Evolutionary conservation across 345 rosid genomes (phyloP).

Genomic region (Boechera divaricarpa): DNA sequence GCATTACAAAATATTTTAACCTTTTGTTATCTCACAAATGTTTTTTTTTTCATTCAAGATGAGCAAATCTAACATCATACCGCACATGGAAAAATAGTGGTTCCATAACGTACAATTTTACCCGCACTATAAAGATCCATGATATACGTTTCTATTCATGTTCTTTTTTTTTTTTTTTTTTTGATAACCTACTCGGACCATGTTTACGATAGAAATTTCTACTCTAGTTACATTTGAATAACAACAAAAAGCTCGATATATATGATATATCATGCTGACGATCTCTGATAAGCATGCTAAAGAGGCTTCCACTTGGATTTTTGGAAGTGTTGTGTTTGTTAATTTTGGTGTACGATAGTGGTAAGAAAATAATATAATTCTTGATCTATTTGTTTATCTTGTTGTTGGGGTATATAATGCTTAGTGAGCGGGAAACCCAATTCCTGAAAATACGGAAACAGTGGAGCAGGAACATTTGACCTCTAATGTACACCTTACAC

Average conservation of each 20-base stretch:
- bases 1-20: too few species aligned
- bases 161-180: background rate
- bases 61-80: background rate
- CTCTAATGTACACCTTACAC: conserved; percentile 24
- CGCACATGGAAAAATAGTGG: background rate
- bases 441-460: conserved; percentile 36
- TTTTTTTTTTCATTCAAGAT: background rate
- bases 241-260: background rate
- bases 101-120: background rate
- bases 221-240: background rate
- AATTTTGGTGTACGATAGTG: background rate
- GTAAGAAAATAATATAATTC: conserved; percentile 7
- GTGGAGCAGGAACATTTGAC: conserved; percentile 32
- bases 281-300: background rate
- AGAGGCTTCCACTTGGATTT: background rate
- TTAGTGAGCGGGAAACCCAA: conserved; percentile 39
- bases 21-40: background rate
- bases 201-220: background rate
- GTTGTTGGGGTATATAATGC: conserved; percentile 24
- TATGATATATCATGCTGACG: background rate
- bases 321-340: background rate
- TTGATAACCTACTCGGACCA: background rate
- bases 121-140: background rate
- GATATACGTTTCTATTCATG: background rate
- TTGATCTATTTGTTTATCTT: conserved; percentile 5